Percentiles rank a stretch among this genome's conserved stretches.
Conservation (phyloP, 495 filamentous ascomycete species). For the Lineolata rhizophorae region DNA sequence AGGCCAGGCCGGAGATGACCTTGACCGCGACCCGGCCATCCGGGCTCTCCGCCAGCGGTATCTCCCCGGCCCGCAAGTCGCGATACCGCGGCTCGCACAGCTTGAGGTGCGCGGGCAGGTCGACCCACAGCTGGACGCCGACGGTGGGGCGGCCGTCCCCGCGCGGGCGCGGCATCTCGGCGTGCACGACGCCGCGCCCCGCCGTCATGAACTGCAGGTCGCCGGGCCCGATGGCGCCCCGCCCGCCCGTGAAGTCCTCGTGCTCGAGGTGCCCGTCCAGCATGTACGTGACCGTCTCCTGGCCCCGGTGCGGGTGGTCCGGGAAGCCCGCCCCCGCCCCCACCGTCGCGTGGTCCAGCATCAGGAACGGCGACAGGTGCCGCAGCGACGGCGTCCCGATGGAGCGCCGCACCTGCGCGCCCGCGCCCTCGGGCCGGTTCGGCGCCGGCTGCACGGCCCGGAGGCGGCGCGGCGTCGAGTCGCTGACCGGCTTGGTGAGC, state of each 20-base stretch:
- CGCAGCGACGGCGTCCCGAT: conserved; percentile 68
- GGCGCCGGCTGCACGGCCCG: conserved; percentile 61
- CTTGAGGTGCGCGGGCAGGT: conserved; percentile 65
- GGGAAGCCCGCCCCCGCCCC: conserved; percentile 3
- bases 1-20: conserved; percentile 66
- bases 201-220: conserved; percentile 98
- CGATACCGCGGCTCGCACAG: conserved; percentile 79
- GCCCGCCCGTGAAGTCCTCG: conserved; percentile 84
- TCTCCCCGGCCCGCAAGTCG: conserved; percentile 54
- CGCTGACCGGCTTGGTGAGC: conserved; percentile 23
- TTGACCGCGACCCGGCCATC: conserved; percentile 58
- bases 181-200: conserved; percentile 79
- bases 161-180: conserved; percentile 83
- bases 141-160: conserved; percentile 59
- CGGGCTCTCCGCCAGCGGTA: conserved; percentile 47
- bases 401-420: conserved; percentile 68
- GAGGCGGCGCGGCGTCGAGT: conserved; percentile 54
- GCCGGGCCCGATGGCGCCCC: conserved; percentile 62
- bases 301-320: conserved; percentile 17
- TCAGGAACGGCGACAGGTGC: conserved; percentile 85
- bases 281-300: conserved; percentile 85
- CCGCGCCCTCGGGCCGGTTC: conserved; percentile 77
- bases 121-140: conserved; percentile 89
- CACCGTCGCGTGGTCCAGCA: conserved; percentile 88
- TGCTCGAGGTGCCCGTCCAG: conserved; percentile 72